Evolutionary conservation across 371 early-diverging fungal genomes (phyloP), one percentile per base, ranked within the genome.

Genomic region (Mortierella polycephala): DNA sequence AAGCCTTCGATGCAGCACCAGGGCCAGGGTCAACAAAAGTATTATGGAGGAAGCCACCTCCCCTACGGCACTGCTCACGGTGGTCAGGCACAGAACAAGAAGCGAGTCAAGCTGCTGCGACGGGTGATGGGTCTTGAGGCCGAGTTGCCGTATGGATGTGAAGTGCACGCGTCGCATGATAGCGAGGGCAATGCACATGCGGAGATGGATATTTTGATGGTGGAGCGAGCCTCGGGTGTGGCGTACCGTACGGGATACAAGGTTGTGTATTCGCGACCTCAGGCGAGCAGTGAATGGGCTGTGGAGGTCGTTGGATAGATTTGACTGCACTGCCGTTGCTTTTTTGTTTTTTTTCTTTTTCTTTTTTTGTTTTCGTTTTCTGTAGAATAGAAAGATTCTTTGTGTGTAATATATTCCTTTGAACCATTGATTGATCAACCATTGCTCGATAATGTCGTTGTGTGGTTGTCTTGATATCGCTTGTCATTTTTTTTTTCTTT

Each of bases 201-300:
- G 0, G 70, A 69, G 49, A 45, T 69, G 63, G 70, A 69, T 37
- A 16, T 69, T n/a, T 46, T 69, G 46, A 53, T 69, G 63, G 70
- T 69, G n/a, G 70, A 69, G 55, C 70, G 70, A 2, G 58, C 58
- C 0, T 45, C 63, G 46, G 70, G 70, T 1, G 58, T 69, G 47
- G 70, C 70, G 16, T 69, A 69, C 60, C 70, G 63, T 7, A 69
- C 70, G 6, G 70, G 70, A 1, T 63, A 69, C 60, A 69, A 69
- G 53, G 64, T 69, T 14, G 60, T 41, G 2, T 69, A 69, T 40
- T 59, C 64, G 39, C 62, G 54, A 23, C 7, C 11, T 12, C 58
- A 53, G 7, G 70, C 57, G 16, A 59, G 70, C 21, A 18, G 55
- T 18, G 70, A 69, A 18, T 69, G 70, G 70, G 18, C 39, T 3